phyloP scores from a whole-genome alignment of 2,329 filamentous ascomycete species.

The Sarocladium oryzae region DNA sequence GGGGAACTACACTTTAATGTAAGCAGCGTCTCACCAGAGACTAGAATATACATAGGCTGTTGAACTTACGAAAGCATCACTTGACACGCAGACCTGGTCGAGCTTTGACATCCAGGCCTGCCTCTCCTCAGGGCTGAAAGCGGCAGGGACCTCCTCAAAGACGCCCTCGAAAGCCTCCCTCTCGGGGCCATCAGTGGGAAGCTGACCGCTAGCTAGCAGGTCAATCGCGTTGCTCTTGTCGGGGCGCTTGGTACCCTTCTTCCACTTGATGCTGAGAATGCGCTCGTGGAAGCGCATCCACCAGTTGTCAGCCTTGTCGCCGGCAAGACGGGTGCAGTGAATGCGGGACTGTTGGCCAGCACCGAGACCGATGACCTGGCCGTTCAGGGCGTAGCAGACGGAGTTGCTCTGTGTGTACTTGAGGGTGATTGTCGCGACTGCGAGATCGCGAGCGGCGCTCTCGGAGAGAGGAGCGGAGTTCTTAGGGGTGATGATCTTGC shows the following conservation, averaged over 20 bases:
- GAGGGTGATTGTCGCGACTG: constrained; percentile 90
- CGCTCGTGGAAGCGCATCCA: constrained; percentile 97
- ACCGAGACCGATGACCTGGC: constrained; percentile 88
- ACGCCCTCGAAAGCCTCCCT: constrained; percentile 78
- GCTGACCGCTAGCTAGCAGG: constrained; percentile 58
- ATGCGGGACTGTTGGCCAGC: constrained; percentile 97
- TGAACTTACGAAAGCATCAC: constrained; percentile 82
- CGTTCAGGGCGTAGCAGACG: constrained; percentile 92
- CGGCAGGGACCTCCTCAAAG: constrained; percentile 80
- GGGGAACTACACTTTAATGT: constrained; percentile 61
- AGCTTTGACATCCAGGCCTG: constrained; percentile 81
- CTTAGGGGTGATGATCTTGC: constrained; percentile 80
- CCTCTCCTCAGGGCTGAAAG: constrained; percentile 80
- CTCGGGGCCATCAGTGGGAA: constrained; percentile 78
- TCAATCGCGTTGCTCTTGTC: constrained; percentile 10
- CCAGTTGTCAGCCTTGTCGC: constrained; percentile 99
- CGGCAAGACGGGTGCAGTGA: constrained; percentile 94
- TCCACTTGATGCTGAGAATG: constrained; percentile 86
- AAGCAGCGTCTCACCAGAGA: constrained; percentile 14
- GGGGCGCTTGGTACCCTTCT: constrained; percentile 94
- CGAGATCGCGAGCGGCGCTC: constrained; percentile 78
- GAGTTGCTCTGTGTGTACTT: constrained; percentile 99
- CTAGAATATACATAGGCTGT: not conserved
- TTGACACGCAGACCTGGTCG: constrained; percentile 76
- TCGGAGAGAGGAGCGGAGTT: constrained; percentile 66